A percentile compares a stretch with the other conserved stretches of the same genome.
Conservation (phyloP, 305 asterid genomes). For the Rubia tinctorum region DNA sequence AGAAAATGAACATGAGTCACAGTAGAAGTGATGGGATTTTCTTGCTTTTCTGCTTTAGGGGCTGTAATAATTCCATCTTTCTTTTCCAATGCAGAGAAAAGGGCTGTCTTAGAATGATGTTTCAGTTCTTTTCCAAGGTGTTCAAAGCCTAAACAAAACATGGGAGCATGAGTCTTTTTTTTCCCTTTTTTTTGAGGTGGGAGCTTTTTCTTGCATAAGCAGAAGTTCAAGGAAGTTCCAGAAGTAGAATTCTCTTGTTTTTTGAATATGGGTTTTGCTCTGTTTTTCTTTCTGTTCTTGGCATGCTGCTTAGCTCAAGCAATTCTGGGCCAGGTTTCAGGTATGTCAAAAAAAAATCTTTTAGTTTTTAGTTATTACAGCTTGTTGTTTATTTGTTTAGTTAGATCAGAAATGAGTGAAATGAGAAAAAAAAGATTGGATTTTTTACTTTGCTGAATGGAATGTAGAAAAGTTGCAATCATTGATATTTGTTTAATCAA, state of each 20-base stretch:
- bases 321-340: slow-evolving; percentile 62
- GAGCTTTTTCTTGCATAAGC: slow-evolving; percentile 24
- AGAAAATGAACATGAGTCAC: neutral
- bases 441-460: neutral
- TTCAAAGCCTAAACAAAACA: slow-evolving; percentile 25
- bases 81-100: slow-evolving; percentile 56
- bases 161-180: slow-evolving; percentile 31
- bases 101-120: slow-evolving; percentile 29
- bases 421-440: neutral
- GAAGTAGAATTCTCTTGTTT: slow-evolving; percentile 16
- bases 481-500: too few species aligned
- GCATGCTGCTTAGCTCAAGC: slow-evolving; percentile 48
- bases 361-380: neutral
- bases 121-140: slow-evolving; percentile 17
- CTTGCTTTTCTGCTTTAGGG: slow-evolving; percentile 32
- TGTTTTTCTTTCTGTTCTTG: slow-evolving; percentile 26
- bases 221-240: slow-evolving; percentile 18
- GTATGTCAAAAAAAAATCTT: slow-evolving; percentile 32
- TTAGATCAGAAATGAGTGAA: neutral
- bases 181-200: slow-evolving; percentile 13
- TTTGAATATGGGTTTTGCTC: slow-evolving; percentile 44
- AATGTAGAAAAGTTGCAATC: neutral
- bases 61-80: slow-evolving; percentile 29
- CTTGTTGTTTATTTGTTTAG: neutral
- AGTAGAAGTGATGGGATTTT: slow-evolving; percentile 5